phyloP scores from a whole-genome alignment of 1,139 yeast species.

The Diutina mesorugosa region DNA sequence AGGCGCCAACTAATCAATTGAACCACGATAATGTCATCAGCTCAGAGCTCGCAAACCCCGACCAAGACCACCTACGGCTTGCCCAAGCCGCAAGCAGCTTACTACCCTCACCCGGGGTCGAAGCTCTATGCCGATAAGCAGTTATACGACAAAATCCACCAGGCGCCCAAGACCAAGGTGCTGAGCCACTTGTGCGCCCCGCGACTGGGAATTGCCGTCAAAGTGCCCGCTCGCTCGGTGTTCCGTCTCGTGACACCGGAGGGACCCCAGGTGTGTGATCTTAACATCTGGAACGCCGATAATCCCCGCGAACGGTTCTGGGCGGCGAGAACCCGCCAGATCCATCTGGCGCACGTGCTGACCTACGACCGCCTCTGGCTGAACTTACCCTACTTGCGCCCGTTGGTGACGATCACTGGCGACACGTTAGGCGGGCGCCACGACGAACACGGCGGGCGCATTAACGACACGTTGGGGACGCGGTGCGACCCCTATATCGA shows the following conservation, averaged over 20 bases:
- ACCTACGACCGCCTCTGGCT: constrained; percentile 56
- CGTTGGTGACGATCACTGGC: constrained; percentile 49
- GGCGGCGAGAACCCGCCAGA: constrained; percentile 59
- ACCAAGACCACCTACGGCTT: constrained; percentile 25
- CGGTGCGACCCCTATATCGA: constrained; percentile 63
- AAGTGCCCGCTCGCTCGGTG: constrained; percentile 44
- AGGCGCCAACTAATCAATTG: not conserved
- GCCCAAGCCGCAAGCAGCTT: constrained; percentile 43
- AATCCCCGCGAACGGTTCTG: constrained; percentile 55
- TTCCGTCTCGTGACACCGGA: constrained; percentile 52
- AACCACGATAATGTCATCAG: not conserved
- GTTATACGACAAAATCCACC: constrained; percentile 32
- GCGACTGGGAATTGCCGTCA: constrained; percentile 47
- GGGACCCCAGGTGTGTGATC: constrained; percentile 62
- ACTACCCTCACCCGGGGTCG: constrained; percentile 42
- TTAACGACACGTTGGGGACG: constrained; percentile 56
- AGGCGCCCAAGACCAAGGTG: constrained; percentile 24
- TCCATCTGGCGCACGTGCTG: constrained; percentile 55
- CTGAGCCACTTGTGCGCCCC: constrained; percentile 32
- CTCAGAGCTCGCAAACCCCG: constrained; percentile 20
- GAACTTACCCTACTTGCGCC: constrained; percentile 47
- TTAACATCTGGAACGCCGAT: constrained; percentile 49
- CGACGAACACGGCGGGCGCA: constrained; percentile 55
- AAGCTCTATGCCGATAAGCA: constrained; percentile 36
- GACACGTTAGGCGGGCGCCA: constrained; percentile 44